Evolutionary conservation across 129 eudicot species (phyloP).

Genomic region (Apium graveolens): DNA sequence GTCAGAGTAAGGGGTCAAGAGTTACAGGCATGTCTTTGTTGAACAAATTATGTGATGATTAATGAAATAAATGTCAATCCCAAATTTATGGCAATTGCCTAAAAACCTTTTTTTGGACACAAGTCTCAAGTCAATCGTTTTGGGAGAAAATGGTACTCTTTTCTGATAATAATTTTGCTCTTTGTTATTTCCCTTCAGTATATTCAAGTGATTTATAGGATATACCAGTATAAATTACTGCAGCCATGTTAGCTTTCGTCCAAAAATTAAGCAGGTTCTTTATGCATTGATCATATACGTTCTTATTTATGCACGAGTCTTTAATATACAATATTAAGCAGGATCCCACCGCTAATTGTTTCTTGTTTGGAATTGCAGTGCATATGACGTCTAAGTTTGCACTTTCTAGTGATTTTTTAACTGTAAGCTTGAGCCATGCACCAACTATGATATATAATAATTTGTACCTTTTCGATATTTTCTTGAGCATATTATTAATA

Average conservation of each 20-base stretch:
- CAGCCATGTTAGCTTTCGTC: neutral
- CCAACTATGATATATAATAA: neutral
- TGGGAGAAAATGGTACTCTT: neutral
- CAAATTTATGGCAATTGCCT: neutral
- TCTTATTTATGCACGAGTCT: too few relatives aligned
- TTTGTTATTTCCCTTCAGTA: too few relatives aligned
- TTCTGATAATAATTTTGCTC: neutral
- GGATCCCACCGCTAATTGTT: neutral
- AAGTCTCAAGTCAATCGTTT: neutral
- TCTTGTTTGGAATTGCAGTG: neutral
- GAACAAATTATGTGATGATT: neutral
- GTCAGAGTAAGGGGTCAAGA: neutral
- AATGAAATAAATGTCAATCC: neutral
- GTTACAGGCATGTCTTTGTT: neutral
- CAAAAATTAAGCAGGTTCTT: neutral
- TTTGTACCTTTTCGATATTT: neutral
- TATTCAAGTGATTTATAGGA: neutral
- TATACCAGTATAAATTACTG: neutral
- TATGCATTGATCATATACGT: neutral
- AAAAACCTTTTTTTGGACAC: too few relatives aligned
- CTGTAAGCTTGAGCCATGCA: neutral
- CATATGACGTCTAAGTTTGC: neutral
- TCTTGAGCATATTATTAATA: neutral
- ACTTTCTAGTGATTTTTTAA: neutral
- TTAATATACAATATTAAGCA: neutral